Base-by-base conservation (phyloP, 441 rosid species). In the Pelargonium hybrid region DNA sequence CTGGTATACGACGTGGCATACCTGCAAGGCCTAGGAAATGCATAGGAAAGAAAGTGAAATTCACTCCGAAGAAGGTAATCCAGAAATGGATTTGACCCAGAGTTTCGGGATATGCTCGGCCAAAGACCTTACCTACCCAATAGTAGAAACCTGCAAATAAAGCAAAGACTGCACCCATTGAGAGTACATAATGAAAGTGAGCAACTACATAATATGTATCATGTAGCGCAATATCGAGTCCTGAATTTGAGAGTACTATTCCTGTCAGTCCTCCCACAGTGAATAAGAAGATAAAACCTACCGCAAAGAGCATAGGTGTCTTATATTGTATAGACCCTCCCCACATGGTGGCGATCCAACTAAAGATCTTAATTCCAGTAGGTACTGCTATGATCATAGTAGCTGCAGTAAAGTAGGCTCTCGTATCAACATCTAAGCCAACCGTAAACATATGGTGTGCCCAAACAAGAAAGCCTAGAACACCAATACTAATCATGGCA, bases 261-360 rank as follows among this genome's bases (percentile, higher is more conserved):
- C 47, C 56, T 5, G 56, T 50, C 5, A 50, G 56, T n/a, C 56
- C 56, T 50, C 56, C 18, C 18, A 50, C 18, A n/a, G 56, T 50
- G 20, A 50, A 50, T n/a, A 50, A 50, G 4, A 50, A 50, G 56
- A 50, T 50, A 15, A 50, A 50, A 13, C 56, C 56, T 15, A 50
- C 56, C 1, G 18, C 56, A 50, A 50, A 50, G 15, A 50, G 18
- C 56, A 50, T 50, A 50, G 56, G 56, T 50, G 56, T 50, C 18
- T 50, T n/a, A 15, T 4, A 50, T n/a, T 50, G 17, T 50, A 50
- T 50, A n/a, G 56, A 50, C 1, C 56, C 56, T 50, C 56, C 56
- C 56, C 56, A 50, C 56, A 50, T 50, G 56, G 56, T 50, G 18
- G 56, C 56, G 56, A 50, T 14, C 56, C 56, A 50, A 50, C 56